Conservation (phyloP, 2,329 filamentous ascomycete genomes). For the Boeremia exigua region DNA sequence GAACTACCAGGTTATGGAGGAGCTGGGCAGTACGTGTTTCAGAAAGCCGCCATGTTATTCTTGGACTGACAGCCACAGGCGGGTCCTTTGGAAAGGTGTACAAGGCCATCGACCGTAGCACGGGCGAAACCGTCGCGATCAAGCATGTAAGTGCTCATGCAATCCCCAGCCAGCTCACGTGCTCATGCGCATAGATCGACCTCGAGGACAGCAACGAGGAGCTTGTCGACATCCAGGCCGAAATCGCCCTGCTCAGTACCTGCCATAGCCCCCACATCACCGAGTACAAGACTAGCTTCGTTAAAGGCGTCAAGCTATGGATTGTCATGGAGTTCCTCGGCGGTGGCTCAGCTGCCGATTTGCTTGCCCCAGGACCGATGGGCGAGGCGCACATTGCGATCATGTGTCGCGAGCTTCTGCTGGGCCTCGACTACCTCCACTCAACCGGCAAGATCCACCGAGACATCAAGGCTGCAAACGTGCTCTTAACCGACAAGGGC, state of each 20-base stretch:
- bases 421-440: slow-evolving; percentile 91
- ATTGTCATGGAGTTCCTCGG: slow-evolving; percentile 99
- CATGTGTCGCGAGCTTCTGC: slow-evolving; percentile 87
- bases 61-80: slow-evolving; percentile 59
- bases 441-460: slow-evolving; percentile 94
- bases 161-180: not conserved
- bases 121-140: slow-evolving; percentile 92
- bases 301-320: slow-evolving; percentile 97
- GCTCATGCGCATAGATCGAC: slow-evolving; percentile 72
- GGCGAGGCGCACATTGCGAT: slow-evolving; percentile 91
- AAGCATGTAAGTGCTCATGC: slow-evolving; percentile 75
- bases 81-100: slow-evolving; percentile 97
- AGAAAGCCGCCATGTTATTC: not conserved
- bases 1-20: slow-evolving; percentile 93
- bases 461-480: slow-evolving; percentile 95
- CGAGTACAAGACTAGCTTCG: slow-evolving; percentile 94
- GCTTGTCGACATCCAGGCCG: slow-evolving; percentile 96
- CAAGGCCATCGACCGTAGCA: slow-evolving; percentile 90
- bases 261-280: slow-evolving; percentile 94
- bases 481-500: slow-evolving; percentile 87
- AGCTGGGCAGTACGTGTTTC: slow-evolving; percentile 79
- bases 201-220: slow-evolving; percentile 98
- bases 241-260: slow-evolving; percentile 93
- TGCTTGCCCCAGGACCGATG: slow-evolving; percentile 90
- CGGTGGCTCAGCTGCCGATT: slow-evolving; percentile 90